Percentiles rank a stretch among this genome's conserved stretches.
These are phyloP conservation scores for Rhododendron kiyosumense DNA, from an alignment of 148 eudicot species.

Conservation along the genomic window DNA sequence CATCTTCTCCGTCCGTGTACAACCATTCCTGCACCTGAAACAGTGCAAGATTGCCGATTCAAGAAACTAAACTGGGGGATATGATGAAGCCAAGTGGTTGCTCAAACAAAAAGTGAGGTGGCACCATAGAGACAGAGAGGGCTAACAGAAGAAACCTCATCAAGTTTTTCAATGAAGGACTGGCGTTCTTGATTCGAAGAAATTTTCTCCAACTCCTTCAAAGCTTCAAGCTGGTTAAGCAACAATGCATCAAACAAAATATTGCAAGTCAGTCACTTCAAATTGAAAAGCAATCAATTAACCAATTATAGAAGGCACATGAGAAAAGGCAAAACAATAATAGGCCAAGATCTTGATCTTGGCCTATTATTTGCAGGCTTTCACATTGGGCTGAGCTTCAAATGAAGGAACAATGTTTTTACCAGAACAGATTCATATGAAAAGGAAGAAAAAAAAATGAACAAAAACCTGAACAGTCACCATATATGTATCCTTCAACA, in stretches of 20 bases:
- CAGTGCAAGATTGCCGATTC: not conserved
- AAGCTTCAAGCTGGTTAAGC: slow-evolving; percentile 57
- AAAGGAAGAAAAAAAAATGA: not conserved
- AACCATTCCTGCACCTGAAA: slow-evolving; percentile 94
- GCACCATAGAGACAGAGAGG: not conserved
- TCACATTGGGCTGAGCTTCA: not conserved
- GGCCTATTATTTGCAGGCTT: not conserved
- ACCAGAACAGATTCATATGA: not conserved
- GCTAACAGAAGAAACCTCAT: slow-evolving; percentile 53
- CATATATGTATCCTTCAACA: no score
- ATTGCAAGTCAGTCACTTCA: not conserved
- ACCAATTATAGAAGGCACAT: not conserved
- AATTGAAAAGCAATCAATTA: not conserved
- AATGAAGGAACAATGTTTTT: not conserved
- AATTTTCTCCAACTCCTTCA: slow-evolving; percentile 55
- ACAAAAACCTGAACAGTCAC: not conserved
- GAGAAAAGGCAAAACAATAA: not conserved
- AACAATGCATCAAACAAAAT: slow-evolving; percentile 9
- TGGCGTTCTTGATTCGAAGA: slow-evolving; percentile 71
- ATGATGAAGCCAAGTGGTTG: not conserved
- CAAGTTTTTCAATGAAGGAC: slow-evolving; percentile 72
- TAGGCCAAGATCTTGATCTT: not conserved
- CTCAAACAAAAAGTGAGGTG: not conserved
- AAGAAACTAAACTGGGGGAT: not conserved
- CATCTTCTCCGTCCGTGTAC: slow-evolving; percentile 99